Evolutionary conservation across 2,329 filamentous ascomycete species (phyloP).

Genomic region (Alternaria brassicae): DNA sequence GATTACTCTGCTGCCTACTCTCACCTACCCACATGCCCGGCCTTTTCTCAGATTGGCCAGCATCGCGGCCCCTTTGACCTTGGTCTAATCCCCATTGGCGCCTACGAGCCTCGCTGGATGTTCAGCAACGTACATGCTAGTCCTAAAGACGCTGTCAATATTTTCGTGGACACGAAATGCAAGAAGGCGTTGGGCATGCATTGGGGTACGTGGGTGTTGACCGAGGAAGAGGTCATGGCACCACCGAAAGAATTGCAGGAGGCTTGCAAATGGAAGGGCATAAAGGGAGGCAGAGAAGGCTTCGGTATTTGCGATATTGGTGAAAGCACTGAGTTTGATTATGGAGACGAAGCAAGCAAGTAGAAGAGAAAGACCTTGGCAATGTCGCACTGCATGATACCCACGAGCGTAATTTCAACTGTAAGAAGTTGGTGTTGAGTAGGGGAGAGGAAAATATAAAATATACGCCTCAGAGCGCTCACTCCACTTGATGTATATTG

Average conservation of each 20-base stretch:
- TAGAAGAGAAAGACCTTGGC: background rate
- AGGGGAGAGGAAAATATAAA: background rate
- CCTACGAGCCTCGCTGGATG: slow-evolving; percentile 75
- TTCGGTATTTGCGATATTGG: slow-evolving; percentile 86
- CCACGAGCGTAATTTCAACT: background rate
- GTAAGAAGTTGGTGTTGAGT: background rate
- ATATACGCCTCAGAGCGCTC: background rate
- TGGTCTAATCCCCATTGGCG: slow-evolving; percentile 91
- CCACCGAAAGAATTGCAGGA: slow-evolving; percentile 76
- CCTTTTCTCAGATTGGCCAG: slow-evolving; percentile 83
- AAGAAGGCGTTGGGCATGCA: slow-evolving; percentile 83
- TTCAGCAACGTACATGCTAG: slow-evolving; percentile 87
- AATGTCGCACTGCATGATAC: background rate
- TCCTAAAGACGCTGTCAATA: slow-evolving; percentile 86
- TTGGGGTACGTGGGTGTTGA: slow-evolving; percentile 88
- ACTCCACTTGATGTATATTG: background rate
- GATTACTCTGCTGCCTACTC: slow-evolving; percentile 72
- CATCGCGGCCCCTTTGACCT: slow-evolving; percentile 87
- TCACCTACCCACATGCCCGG: slow-evolving; percentile 76
- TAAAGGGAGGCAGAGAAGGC: slow-evolving; percentile 78
- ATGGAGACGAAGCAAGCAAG: background rate
- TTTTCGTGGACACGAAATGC: slow-evolving; percentile 85
- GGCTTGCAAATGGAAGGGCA: slow-evolving; percentile 73
- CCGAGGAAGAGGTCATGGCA: slow-evolving; percentile 83
- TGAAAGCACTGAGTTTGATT: slow-evolving; percentile 74